These are phyloP conservation scores for Rhodocollybia butyracea DNA, from an alignment of 768 basidiomycete species.

Conservation along the genomic window DNA sequence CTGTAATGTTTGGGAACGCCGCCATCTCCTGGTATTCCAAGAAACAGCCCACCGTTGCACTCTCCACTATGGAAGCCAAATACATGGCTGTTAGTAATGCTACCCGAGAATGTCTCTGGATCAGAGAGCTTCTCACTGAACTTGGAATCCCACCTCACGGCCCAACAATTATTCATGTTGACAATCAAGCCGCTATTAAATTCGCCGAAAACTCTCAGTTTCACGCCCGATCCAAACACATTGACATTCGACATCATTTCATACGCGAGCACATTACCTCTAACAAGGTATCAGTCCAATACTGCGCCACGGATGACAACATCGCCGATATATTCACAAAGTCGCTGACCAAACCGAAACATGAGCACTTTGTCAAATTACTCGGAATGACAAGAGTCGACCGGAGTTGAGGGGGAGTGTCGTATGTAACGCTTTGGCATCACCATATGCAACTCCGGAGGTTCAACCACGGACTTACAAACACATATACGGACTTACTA, in stretches of 20 bases:
- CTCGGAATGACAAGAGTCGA: too few species aligned
- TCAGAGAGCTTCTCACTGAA: slow-evolving; percentile 17
- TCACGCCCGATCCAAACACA: slow-evolving; percentile 29
- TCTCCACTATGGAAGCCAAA: slow-evolving; percentile 41
- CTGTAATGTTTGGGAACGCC: slow-evolving; percentile 27
- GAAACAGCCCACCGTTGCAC: slow-evolving; percentile 34
- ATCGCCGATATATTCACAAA: slow-evolving; percentile 27
- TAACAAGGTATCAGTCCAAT: neutral
- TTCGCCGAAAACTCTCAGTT: slow-evolving; percentile 17
- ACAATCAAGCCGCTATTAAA: slow-evolving; percentile 27
- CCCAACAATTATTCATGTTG: slow-evolving; percentile 17
- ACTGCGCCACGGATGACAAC: slow-evolving; percentile 13
- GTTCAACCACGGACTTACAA: too few species aligned
- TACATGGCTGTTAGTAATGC: slow-evolving; percentile 30
- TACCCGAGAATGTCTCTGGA: slow-evolving; percentile 33
- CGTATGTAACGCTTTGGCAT: too few species aligned
- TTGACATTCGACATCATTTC: slow-evolving; percentile 27
- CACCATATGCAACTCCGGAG: too few species aligned
- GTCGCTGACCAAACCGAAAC: too few species aligned
- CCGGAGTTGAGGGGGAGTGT: too few species aligned
- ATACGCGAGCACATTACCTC: slow-evolving; percentile 20
- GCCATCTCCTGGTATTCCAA: slow-evolving; percentile 37
- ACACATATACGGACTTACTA: too few species aligned
- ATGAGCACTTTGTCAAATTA: too few species aligned
- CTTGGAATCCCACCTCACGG: neutral